Conservation (phyloP, 2,329 filamentous ascomycete species). For the Colletotrichum noveboracense region DNA sequence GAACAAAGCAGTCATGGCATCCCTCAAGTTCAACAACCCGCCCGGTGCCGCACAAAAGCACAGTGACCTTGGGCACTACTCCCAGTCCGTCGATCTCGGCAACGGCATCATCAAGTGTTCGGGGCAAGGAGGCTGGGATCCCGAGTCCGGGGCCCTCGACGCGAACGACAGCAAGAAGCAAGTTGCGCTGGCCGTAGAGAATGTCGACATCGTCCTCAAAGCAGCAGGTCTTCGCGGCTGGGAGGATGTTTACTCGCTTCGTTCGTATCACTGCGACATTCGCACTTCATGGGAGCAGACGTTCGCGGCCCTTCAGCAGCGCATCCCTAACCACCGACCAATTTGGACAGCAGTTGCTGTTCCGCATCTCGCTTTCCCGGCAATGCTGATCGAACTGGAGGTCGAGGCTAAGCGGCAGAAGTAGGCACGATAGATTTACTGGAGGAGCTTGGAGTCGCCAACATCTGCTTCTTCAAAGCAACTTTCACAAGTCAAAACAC, state of each 20-base stretch:
- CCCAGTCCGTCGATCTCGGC: slow-evolving; percentile 26
- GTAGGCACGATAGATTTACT: neutral
- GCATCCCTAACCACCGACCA: neutral
- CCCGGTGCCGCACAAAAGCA: neutral
- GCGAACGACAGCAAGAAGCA: slow-evolving; percentile 13
- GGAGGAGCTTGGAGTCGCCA: neutral
- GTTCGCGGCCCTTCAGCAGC: neutral
- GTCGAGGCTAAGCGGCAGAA: neutral
- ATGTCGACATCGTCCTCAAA: slow-evolving; percentile 28
- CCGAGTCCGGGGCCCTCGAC: slow-evolving; percentile 20
- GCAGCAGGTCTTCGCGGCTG: slow-evolving; percentile 27
- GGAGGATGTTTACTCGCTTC: slow-evolving; percentile 31
- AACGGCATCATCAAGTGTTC: slow-evolving; percentile 28
- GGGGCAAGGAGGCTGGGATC: slow-evolving; percentile 27
- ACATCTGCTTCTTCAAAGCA: fast-evolving
- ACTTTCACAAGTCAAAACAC: neutral
- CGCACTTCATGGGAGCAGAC: slow-evolving; percentile 4
- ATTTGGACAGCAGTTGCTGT: neutral
- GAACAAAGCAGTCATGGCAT: neutral
- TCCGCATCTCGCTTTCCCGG: neutral
- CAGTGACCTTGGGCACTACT: slow-evolving; percentile 23
- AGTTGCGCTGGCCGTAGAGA: slow-evolving; percentile 23
- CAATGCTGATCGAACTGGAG: slow-evolving; percentile 3
- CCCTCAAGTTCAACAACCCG: neutral
- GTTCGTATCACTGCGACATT: slow-evolving; percentile 28